Conservation (phyloP, 306 rosid species). For the Macrotyloma uniflorum region DNA sequence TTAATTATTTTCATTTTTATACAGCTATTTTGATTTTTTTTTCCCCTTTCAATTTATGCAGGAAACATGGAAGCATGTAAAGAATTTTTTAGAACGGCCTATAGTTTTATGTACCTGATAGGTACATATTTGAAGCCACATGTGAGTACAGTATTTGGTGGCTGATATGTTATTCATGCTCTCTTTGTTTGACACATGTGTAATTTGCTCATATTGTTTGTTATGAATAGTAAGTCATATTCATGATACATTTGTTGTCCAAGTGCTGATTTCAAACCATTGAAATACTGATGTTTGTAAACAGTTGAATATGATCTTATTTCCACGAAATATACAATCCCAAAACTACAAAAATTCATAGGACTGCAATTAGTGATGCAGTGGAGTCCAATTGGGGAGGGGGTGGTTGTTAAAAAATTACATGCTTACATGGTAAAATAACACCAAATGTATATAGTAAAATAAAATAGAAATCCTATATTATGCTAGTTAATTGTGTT, state of each 20-base stretch:
- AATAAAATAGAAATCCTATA: not conserved
- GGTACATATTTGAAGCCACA: conserved; percentile 93
- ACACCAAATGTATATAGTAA: not conserved
- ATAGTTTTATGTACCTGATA: conserved; percentile 70
- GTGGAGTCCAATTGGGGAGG: not conserved
- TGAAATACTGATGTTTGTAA: not conserved
- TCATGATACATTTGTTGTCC: not conserved
- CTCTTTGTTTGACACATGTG: conserved; percentile 5
- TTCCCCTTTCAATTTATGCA: conserved; percentile 47
- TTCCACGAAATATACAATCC: not conserved
- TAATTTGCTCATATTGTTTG: conserved; percentile 16
- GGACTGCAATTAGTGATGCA: not conserved
- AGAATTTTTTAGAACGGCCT: conserved; percentile 59
- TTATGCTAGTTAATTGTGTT: not conserved
- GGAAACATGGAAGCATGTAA: conserved; percentile 78
- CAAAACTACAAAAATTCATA: not conserved
- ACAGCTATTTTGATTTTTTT: not conserved
- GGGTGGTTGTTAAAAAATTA: not conserved
- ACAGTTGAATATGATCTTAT: not conserved
- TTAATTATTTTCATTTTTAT: conserved; percentile 11
- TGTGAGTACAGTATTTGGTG: conserved; percentile 56
- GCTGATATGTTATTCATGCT: not conserved
- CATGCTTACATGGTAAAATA: not conserved
- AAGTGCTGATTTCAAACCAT: not conserved
- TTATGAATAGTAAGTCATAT: conserved; percentile 15